Base-by-base conservation (phyloP, 129 eudicot species). In the Pseudognaphalium luteoalbum region DNA sequence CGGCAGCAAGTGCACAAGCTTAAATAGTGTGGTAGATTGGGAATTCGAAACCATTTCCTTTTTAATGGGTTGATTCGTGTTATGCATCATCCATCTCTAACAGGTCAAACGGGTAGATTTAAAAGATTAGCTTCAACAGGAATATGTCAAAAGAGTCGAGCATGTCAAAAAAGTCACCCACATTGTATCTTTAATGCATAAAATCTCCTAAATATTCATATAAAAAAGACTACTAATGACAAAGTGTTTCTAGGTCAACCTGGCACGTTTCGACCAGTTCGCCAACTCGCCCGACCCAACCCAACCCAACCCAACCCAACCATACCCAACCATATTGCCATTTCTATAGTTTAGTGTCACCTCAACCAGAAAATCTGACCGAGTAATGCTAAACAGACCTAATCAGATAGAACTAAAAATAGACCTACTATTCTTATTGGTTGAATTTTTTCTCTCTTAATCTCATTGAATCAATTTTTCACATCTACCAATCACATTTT, bases 321-420 rank as follows among this genome's bases (percentile, higher is more conserved):
- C n/a, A n/a, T n/a, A n/a, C n/a, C n/a, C n/a, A n/a, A 7, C 54
- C 52, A 44, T 44, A 44, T 47, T 47, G 16, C 54, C n/a, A 41
- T 41, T 41, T 41, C 47, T 41, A 41, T 10, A 41, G 11, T 41
- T 41, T 41, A 41, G 47, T 29, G 30, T 71, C n/a, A 30, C 20
- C 63, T 51, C 64, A 30, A 7, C 60, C 74, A 70, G 74, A 70
- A 19, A 73, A 32, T 47, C 35, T 75, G 61, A 64, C 70, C 8
- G 17, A 19, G 60, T 25, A 25, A 25, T 25, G 28, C 28, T 25
- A 25, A 25, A 25, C 1, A 25, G 28, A 0, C 28, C 28, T 1
- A 25, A 25, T 25, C 1, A 25, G 28, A 25, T 25, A 25, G 28
- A 25, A 0, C 28, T 25, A 25, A 25, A 25, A 25, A 25, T 25